Base-by-base conservation (phyloP, 768 basidiomycete genomes). In the Termitomyces sp. region DNA sequence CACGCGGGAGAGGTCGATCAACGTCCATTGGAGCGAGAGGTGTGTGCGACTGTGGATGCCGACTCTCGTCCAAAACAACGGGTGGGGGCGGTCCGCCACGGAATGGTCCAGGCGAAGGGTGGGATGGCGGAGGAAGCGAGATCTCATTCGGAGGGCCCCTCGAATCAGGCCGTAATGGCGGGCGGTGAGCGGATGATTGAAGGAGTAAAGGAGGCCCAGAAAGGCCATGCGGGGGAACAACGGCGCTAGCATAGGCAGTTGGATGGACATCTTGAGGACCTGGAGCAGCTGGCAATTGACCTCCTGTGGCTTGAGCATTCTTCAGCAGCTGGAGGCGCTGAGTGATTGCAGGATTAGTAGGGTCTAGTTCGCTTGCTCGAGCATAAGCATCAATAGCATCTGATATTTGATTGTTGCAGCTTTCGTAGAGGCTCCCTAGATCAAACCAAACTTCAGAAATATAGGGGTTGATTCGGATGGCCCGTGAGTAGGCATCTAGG, bases 371-470 rank as follows among this genome's bases (percentile, higher is more conserved):
- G 58, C 87, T 87, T 0, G 96, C 97, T 36, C 96, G 85, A 12
- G 92, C 92, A 67, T 99, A 99, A 2, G 97, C 97, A 64, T 99
- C 96, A 68, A 98, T 98, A 32, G 97, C 97, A 70, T 99, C 97
- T 38, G 90, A 90, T 68, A 98, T 93, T 72, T 99, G 97, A 68
- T 98, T 98, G 76, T 98, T 98, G 79, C 96, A 99, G 63, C 89
- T 91, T 73, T 99, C 97, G 69, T 99, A 99, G 0, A 99, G 80
- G 61, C 88, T 91, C 43, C 97, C 97, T 40, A 99, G 85, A 74
- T 98, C 95, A 71, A 96, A 98, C 94, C 94, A 95, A 7, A 95
- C 92, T 68, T 87, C 97, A 38, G 80, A 81, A 66, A 99, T 98
- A 78, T 96, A 98, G 0, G 97, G 97, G 70, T 98, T 98, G 75